Percentiles rank a stretch among this genome's conserved stretches.
Conservation (phyloP, 306 rosid genomes). For the Quercus berberidifolia region DNA sequence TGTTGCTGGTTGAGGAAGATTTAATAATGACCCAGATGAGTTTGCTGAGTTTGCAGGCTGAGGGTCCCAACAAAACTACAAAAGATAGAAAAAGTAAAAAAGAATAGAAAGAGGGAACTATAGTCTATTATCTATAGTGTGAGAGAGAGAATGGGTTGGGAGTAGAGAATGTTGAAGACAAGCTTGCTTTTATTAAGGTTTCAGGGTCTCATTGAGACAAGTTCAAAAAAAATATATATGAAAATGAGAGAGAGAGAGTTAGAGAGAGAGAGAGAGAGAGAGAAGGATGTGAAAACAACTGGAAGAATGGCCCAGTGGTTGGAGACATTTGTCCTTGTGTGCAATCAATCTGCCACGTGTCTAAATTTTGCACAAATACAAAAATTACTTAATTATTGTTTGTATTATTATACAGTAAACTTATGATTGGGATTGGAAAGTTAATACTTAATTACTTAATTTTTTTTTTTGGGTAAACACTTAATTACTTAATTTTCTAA, state of each 20-base stretch:
- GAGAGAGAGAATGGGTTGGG: constrained; percentile 3
- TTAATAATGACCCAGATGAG: constrained; percentile 49
- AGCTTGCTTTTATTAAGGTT: constrained; percentile 72
- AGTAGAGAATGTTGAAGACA: constrained; percentile 56
- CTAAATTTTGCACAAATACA: neutral
- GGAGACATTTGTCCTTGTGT: constrained; percentile 47
- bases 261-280: neutral
- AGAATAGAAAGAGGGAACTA: neutral
- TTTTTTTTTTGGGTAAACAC: neutral
- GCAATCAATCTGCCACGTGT: constrained; percentile 43
- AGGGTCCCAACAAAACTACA: constrained; percentile 41
- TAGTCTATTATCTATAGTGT: neutral
- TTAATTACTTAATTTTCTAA: neutral
- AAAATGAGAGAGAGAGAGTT: neutral
- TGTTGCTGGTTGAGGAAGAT: constrained; percentile 48
- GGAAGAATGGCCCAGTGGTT: constrained; percentile 49
- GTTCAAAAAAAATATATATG: constrained; percentile 10
- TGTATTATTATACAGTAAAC: neutral
- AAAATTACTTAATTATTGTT: neutral
- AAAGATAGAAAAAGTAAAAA: neutral
- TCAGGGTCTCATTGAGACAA: constrained; percentile 42
- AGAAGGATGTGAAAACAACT: constrained; percentile 32
- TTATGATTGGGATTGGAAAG: neutral
- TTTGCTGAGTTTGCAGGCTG: constrained; percentile 39
- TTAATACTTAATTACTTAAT: neutral